Evolutionary conservation across 2,329 filamentous ascomycete species (phyloP).

Genomic region (Ophiostoma montium): DNA sequence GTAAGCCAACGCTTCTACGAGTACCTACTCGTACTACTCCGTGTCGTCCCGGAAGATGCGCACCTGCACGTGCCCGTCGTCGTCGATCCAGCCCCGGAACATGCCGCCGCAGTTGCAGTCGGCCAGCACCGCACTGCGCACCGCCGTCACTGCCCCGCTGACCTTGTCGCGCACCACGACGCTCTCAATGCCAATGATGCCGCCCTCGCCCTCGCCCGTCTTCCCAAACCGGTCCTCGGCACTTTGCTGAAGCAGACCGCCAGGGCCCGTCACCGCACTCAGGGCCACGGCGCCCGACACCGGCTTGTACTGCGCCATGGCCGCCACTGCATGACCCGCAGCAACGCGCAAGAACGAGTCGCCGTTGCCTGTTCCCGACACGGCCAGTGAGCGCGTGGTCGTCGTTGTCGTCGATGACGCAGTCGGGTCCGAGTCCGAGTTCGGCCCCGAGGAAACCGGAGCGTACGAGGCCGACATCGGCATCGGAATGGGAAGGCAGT

Average conservation of each 20-base stretch:
- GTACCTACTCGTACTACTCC: background rate
- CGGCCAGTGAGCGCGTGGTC: slow-evolving; percentile 35
- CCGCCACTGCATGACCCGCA: slow-evolving; percentile 57
- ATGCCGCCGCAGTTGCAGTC: slow-evolving; percentile 82
- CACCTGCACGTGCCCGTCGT: slow-evolving; percentile 41
- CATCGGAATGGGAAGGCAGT: slow-evolving; percentile 41
- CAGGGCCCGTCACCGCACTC: slow-evolving; percentile 50
- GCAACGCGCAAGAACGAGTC: slow-evolving; percentile 68
- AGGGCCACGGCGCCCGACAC: slow-evolving; percentile 43
- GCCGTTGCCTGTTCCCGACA: slow-evolving; percentile 77
- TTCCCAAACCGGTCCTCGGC: slow-evolving; percentile 59
- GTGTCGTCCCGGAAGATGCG: slow-evolving; percentile 36
- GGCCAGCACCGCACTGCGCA: slow-evolving; percentile 44
- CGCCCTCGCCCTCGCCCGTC: slow-evolving; percentile 69
- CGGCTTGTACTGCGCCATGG: slow-evolving; percentile 52
- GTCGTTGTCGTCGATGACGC: background rate
- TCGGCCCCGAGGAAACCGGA: background rate
- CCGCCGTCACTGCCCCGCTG: slow-evolving; percentile 27
- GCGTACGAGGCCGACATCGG: background rate
- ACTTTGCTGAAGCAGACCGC: slow-evolving; percentile 59
- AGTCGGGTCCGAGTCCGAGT: too few species aligned
- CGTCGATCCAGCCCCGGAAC: slow-evolving; percentile 66
- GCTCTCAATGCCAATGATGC: slow-evolving; percentile 69
- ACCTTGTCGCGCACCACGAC: slow-evolving; percentile 32
- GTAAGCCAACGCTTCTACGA: too few species aligned